Base-by-base conservation (phyloP, 192 early-diverging fungal species). In the Radiomyces spectabilis region DNA sequence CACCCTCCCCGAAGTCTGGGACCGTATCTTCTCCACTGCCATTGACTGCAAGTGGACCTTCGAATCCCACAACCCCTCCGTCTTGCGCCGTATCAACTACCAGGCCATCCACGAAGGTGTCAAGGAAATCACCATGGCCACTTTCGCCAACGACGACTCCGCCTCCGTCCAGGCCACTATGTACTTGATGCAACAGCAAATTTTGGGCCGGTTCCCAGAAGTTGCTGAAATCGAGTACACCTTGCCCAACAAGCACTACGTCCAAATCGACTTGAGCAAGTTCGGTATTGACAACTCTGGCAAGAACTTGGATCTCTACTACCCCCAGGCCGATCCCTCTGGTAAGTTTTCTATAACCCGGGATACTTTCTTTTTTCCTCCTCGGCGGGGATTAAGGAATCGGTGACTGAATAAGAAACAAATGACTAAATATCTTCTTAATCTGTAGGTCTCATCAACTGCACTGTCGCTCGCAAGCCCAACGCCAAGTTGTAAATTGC, bases 151-250 rank as follows among this genome's bases (percentile, higher is more conserved):
- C 51, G 81, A 91, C 43, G 79, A 85, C 25, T 82, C 84, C 41
- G 83, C 83, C 4, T 87, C 86, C 2, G 88, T 88, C 41, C 88
- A 91, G 73, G 83, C 84, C 33, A 87, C 88, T 18, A 73, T 88
- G 37, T 91, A 86, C 68, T 72, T 80, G 55, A 88, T 91, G 85
- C 84, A 83, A 21, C 70, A 80, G 42, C 68, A 63, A 43, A 80
- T 68, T 27, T 68, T 90, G 46, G 74, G 68, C 38, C 72, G 77
- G 41, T 83, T 73, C 71, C 69, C 65, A 16, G 59, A 55, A 32
- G 55, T 90, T 19, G 74, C 74, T 9, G 79, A 81, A 31, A 66
- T 86, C 41, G 74, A 74, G 44, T 86, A 86, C 61, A 73, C 85
- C 37, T 72, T 90, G 53, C 87, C 87, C 68, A 90, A 87, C 69